phyloP scores from a whole-genome alignment of 1,284 basidiomycete genomes.

The Anthracocystis walkeri region DNA sequence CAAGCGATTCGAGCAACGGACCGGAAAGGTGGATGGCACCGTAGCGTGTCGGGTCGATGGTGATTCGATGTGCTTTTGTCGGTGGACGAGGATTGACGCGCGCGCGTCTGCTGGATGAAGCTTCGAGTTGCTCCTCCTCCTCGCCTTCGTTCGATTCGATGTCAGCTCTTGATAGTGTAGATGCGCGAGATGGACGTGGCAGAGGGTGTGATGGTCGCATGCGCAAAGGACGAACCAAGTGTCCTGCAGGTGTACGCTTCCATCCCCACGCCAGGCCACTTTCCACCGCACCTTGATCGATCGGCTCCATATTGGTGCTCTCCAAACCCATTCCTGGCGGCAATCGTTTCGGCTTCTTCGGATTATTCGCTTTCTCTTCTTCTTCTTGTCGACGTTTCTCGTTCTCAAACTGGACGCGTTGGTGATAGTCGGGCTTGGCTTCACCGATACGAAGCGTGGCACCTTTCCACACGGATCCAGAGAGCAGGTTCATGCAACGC shows the following conservation, averaged over 20 bases:
- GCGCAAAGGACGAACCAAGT: conserved; percentile 62
- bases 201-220: conserved; percentile 61
- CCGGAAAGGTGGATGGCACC: conserved; percentile 59
- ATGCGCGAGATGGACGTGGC: conserved; percentile 37
- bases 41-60: conserved; percentile 66
- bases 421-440: conserved; percentile 54
- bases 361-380: conserved; percentile 17
- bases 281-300: conserved; percentile 47
- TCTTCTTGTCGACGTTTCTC: conserved; percentile 23
- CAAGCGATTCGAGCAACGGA: conserved; percentile 44
- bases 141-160: conserved; percentile 12
- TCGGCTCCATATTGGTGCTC: conserved; percentile 40
- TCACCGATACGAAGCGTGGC: conserved; percentile 61
- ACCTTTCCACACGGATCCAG: conserved; percentile 65
- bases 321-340: conserved; percentile 54
- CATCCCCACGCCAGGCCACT: conserved; percentile 62
- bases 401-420: conserved; percentile 36
- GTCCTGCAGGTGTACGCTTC: conserved; percentile 63
- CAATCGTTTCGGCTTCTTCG: conserved; percentile 39
- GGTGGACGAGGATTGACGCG: conserved; percentile 45
- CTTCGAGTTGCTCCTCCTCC: conserved; percentile 16
- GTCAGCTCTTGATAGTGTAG: conserved; percentile 19
- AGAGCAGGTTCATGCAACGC: conserved; percentile 55
- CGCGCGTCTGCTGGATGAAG: conserved; percentile 14
- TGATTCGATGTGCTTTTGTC: conserved; percentile 50